phyloP scores from a whole-genome alignment of 1,284 basidiomycete genomes.

The Malassezia sp. region DNA sequence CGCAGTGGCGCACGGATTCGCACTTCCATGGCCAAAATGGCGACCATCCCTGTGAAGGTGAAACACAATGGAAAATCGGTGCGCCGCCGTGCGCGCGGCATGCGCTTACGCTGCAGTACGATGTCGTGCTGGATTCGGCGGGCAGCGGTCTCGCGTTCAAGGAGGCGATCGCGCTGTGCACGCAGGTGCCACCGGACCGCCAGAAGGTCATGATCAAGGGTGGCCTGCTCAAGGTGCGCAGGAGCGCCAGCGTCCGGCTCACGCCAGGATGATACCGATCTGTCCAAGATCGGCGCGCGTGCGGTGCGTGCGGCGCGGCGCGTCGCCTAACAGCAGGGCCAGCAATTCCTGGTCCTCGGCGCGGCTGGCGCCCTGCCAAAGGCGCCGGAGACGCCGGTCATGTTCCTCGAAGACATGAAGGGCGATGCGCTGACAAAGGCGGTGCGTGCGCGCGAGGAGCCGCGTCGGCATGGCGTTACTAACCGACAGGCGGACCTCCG shows the following conservation, averaged over 20 bases:
- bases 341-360: slow-evolving; percentile 51
- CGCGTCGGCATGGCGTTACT: no score
- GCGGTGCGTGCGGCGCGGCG: slow-evolving; percentile 43
- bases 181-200: slow-evolving; percentile 72
- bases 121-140: slow-evolving; percentile 55
- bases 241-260: no score
- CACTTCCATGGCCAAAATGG: slow-evolving; percentile 40
- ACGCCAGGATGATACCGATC: slow-evolving; percentile 79
- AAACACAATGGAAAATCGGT: slow-evolving; percentile 74
- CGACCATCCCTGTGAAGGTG: slow-evolving; percentile 56
- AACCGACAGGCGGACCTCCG: slow-evolving; percentile 6
- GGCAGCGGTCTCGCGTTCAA: slow-evolving; percentile 66
- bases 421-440: slow-evolving; percentile 67
- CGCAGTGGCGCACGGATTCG: background rate
- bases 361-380: slow-evolving; percentile 81
- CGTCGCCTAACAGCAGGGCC: no score
- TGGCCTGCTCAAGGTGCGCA: slow-evolving; percentile 66
- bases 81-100: slow-evolving; percentile 50
- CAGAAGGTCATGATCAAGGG: slow-evolving; percentile 98
- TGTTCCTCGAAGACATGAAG: slow-evolving; percentile 79
- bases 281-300: slow-evolving; percentile 71
- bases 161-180: slow-evolving; percentile 64
- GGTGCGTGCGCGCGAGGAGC: slow-evolving; percentile 45
- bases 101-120: slow-evolving; percentile 22
- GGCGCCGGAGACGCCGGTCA: slow-evolving; percentile 63